A percentile compares a stretch with the other conserved stretches of the same genome.
Evolutionary conservation across 805 yeast species (phyloP).

Genomic region (Ogataea neopini): DNA sequence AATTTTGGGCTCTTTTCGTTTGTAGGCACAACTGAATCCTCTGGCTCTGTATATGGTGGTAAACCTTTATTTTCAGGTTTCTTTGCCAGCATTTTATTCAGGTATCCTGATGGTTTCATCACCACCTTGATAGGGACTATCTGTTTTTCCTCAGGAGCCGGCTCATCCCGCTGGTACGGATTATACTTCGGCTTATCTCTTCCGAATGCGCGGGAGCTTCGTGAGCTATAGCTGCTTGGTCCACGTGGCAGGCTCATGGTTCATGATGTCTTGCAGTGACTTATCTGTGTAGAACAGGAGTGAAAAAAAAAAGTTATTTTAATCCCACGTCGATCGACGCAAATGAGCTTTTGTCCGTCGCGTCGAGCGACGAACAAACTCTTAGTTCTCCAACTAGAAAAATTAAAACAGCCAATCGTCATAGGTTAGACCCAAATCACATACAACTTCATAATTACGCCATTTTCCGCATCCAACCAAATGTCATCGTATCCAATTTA

Average conservation of each 20-base stretch:
- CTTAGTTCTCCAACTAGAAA: no score
- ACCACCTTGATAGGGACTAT: constrained; percentile 20
- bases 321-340: constrained; percentile 1
- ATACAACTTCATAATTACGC: neutral
- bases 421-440: neutral
- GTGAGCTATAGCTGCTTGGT: neutral
- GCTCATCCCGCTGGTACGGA: neutral
- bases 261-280: no score
- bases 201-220: neutral
- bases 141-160: neutral
- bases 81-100: constrained; percentile 9
- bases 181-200: neutral
- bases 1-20: constrained; percentile 12
- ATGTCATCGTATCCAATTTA: constrained; percentile 49
- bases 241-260: neutral
- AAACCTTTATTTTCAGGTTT: neutral
- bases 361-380: neutral
- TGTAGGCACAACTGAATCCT: constrained; percentile 22
- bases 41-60: constrained; percentile 21
- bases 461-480: no score
- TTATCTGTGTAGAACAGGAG: neutral
- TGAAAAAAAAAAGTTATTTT: neutral
- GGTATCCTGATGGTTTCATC: constrained; percentile 24
- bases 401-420: constrained; percentile 4
- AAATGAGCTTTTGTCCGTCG: no score